Percentiles rank a stretch among this genome's conserved stretches.
phyloP scores from a whole-genome alignment of 176 grass and related monocot genomes.

The Paspalum notatum region DNA sequence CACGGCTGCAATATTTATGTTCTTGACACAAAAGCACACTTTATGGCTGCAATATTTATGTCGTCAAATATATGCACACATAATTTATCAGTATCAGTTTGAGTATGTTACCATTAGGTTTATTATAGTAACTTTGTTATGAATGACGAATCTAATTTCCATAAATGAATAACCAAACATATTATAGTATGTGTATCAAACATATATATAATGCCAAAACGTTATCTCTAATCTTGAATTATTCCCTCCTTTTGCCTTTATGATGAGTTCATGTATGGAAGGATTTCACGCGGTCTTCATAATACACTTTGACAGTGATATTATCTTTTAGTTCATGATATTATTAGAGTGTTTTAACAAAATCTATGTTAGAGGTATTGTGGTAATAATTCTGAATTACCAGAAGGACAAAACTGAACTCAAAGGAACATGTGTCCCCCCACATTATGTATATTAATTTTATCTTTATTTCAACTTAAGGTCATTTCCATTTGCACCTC shows the following conservation, averaged over 20 bases:
- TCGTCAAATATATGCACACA: neutral
- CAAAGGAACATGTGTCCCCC: neutral
- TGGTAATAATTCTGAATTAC: neutral
- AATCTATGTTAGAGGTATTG: neutral
- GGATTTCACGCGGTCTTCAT: neutral
- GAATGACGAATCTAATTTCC: neutral
- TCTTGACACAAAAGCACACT: neutral
- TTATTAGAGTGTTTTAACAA: neutral
- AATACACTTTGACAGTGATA: neutral
- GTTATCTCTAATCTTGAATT: neutral
- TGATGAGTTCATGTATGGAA: neutral
- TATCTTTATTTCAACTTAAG: neutral
- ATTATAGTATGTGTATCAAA: neutral
- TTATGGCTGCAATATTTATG: neutral
- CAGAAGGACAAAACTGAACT: too few relatives aligned
- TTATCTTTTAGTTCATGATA: neutral
- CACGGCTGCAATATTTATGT: neutral
- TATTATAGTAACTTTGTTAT: neutral
- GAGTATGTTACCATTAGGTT: neutral
- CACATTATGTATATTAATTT: neutral
- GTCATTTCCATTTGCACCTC: neutral
- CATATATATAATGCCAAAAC: neutral
- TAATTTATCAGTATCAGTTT: too few relatives aligned
- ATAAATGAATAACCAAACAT: neutral
- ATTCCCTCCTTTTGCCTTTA: too few relatives aligned